These are phyloP conservation scores for Quercus aquifolioides DNA, from an alignment of 306 rosid genomes.

Conservation along the genomic window DNA sequence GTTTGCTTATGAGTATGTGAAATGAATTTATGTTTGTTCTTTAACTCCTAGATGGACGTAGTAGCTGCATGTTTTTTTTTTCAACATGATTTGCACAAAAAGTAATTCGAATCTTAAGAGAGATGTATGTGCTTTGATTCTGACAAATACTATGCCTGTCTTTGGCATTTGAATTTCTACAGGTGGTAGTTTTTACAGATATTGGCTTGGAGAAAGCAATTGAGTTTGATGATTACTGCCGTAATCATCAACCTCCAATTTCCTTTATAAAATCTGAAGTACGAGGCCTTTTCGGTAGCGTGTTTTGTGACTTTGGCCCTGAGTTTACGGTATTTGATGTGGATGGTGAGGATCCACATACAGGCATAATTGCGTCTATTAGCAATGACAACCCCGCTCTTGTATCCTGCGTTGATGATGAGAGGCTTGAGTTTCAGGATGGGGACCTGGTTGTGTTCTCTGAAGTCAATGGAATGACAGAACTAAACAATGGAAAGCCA, in stretches of 20 bases:
- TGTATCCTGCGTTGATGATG: slow-evolving; percentile 82
- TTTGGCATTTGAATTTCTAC: not conserved
- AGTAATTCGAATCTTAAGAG: not conserved
- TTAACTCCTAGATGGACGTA: too few species aligned
- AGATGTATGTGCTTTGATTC: not conserved
- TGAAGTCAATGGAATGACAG: slow-evolving; percentile 86
- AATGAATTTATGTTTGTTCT: too few species aligned
- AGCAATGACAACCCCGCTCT: slow-evolving; percentile 78
- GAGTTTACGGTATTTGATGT: slow-evolving; percentile 84
- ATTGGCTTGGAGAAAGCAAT: slow-evolving; percentile 60
- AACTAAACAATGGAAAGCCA: slow-evolving; percentile 82
- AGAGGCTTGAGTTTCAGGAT: slow-evolving; percentile 91
- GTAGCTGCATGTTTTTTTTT: too few species aligned
- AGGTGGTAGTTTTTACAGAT: slow-evolving; percentile 87
- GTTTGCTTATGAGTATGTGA: too few species aligned
- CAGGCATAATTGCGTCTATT: slow-evolving; percentile 80
- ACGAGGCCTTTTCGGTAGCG: slow-evolving; percentile 88
- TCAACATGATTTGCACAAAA: too few species aligned
- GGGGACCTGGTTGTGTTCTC: slow-evolving; percentile 91
- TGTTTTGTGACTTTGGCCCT: slow-evolving; percentile 94
- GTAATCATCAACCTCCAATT: slow-evolving; percentile 81
- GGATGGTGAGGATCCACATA: slow-evolving; percentile 87
- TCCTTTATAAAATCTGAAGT: slow-evolving; percentile 87
- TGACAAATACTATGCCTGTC: not conserved
- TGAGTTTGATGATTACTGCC: slow-evolving; percentile 77